Conservation (phyloP, 73 alveolate genomes). For the Blepharisma japonicum region DNA sequence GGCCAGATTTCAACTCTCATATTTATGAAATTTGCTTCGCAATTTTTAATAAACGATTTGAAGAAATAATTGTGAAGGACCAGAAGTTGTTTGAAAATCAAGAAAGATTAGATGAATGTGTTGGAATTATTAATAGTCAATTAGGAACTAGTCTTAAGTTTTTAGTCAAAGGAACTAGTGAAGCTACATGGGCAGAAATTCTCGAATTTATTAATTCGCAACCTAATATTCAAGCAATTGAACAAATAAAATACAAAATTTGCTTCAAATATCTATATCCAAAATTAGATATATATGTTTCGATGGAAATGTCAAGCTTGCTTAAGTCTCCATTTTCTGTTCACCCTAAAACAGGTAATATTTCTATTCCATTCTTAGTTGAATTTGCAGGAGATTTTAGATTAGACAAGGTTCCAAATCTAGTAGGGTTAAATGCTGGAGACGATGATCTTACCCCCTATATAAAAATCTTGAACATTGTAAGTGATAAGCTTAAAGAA, state of each 20-base stretch:
- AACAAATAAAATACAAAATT: slow-evolving; percentile 18
- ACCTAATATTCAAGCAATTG: not conserved
- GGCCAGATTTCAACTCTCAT: not conserved
- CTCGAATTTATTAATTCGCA: not conserved
- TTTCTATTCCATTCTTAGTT: too few species aligned
- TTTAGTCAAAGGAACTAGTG: not conserved
- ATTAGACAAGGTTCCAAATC: too few species aligned
- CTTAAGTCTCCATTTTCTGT: slow-evolving; percentile 95
- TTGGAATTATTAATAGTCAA: not conserved
- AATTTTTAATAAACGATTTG: not conserved
- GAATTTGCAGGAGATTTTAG: too few species aligned
- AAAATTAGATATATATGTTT: slow-evolving; percentile 92
- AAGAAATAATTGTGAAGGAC: slow-evolving; percentile 22
- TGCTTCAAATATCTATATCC: slow-evolving; percentile 78
- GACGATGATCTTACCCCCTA: too few species aligned
- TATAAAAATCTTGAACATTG: too few species aligned
- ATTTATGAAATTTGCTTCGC: not conserved
- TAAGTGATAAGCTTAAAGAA: too few species aligned
- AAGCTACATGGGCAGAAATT: not conserved
- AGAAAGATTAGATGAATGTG: not conserved
- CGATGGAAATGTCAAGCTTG: slow-evolving; percentile 89
- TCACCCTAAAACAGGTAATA: slow-evolving; percentile 92
- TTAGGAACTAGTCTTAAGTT: not conserved
- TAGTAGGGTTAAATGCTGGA: too few species aligned
- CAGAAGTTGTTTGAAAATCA: slow-evolving; percentile 1